Conservation (phyloP, 768 basidiomycete species). For the Boletus edulis region DNA sequence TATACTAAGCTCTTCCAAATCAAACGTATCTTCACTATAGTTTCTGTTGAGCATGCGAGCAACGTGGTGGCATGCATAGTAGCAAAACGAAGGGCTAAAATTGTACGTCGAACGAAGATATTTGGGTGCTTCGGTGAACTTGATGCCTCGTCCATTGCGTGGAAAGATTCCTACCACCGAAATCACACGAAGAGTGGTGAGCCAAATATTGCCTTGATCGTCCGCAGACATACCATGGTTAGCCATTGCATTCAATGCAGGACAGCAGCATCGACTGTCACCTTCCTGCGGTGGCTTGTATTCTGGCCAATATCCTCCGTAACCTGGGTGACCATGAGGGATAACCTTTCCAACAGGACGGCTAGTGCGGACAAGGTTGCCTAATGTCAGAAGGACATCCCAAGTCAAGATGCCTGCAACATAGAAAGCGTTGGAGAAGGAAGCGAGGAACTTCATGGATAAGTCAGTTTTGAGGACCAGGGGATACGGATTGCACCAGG, state of each 20-base stretch:
- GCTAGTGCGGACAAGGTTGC: slow-evolving; percentile 8
- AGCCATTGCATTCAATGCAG: slow-evolving; percentile 73
- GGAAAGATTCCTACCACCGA: slow-evolving; percentile 40
- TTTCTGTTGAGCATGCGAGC: slow-evolving; percentile 56
- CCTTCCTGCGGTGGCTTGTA: slow-evolving; percentile 54
- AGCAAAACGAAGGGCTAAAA: slow-evolving; percentile 64
- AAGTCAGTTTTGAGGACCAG: background rate
- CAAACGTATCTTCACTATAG: slow-evolving; percentile 56
- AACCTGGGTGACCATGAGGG: slow-evolving; percentile 50
- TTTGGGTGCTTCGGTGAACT: slow-evolving; percentile 42
- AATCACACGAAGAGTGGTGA: background rate
- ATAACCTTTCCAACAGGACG: slow-evolving; percentile 51
- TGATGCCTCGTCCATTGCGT: slow-evolving; percentile 65
- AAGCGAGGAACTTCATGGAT: slow-evolving; percentile 2
- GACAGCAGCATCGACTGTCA: slow-evolving; percentile 71
- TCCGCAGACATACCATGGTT: slow-evolving; percentile 66
- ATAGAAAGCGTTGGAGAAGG: slow-evolving; percentile 2
- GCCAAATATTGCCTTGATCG: slow-evolving; percentile 14
- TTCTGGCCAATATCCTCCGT: slow-evolving; percentile 65
- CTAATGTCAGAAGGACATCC: slow-evolving; percentile 15
- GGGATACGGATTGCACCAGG: background rate
- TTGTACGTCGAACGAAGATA: slow-evolving; percentile 59
- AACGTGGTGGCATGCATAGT: slow-evolving; percentile 55
- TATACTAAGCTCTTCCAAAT: slow-evolving; percentile 43
- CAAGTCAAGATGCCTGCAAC: background rate